Percentiles rank a stretch among this genome's conserved stretches.
These are phyloP conservation scores for Anisodus tanguticus DNA, from an alignment of 257 asterid genomes.

Conservation along the genomic window DNA sequence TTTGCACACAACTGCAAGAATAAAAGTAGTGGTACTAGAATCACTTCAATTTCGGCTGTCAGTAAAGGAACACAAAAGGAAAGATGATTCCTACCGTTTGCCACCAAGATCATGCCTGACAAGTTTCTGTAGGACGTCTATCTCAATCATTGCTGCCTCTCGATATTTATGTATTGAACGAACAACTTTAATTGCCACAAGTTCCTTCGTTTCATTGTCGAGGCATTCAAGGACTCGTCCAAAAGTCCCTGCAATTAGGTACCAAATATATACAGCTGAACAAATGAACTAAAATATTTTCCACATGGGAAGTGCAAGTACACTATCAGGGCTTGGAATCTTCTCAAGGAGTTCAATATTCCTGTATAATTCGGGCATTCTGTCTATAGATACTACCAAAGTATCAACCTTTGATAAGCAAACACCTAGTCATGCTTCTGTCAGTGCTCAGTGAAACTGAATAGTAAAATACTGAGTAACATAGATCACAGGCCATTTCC, in stretches of 20 bases:
- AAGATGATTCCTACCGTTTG: constrained; percentile 57
- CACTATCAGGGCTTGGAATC: not conserved
- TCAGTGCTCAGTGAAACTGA: constrained; percentile 22
- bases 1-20: constrained; percentile 76
- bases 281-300: not conserved
- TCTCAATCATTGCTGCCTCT: constrained; percentile 81
- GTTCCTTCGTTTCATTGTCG: constrained; percentile 68
- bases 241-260: constrained; percentile 77
- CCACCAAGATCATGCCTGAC: constrained; percentile 48
- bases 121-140: constrained; percentile 55
- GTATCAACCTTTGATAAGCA: not conserved
- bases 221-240: constrained; percentile 95
- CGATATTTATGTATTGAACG: constrained; percentile 80
- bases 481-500: not conserved
- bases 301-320: not conserved
- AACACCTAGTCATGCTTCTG: not conserved
- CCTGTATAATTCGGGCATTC: not conserved
- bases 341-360: constrained; percentile 11
- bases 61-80: constrained; percentile 15
- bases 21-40: constrained; percentile 28
- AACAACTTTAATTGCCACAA: constrained; percentile 78
- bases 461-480: not conserved
- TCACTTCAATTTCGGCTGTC: not conserved
- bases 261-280: constrained; percentile 8
- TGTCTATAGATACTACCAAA: not conserved